Evolutionary conservation across 2,329 filamentous ascomycete species (phyloP), one percentile per base, ranked within the genome.

Genomic region (Thelonectria olida): DNA sequence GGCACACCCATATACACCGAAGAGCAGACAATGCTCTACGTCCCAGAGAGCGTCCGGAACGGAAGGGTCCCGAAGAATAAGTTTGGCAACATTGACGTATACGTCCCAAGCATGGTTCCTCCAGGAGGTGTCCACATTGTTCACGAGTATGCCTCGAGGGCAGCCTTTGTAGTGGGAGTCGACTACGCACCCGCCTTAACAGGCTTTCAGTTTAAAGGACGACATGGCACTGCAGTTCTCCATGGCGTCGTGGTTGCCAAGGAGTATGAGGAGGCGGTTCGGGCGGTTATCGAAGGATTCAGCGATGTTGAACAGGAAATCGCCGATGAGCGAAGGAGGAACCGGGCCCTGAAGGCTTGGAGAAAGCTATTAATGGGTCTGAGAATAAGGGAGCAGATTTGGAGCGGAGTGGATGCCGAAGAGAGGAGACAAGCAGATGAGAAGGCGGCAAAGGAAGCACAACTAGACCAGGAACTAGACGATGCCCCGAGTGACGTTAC

Each of bases 41-140:
- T 86, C 12, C 87, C 95, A 0, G 91, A 92, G 1, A 90, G 93
- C 0, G 89, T 98, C 1, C 81, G 91, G 4, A 79, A 88, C 52
- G 94, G 93, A 0, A 82, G 83, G 12, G 85, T 98, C 2, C 95
- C 96, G 0, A 95, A 92, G 78, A 99, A 99, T 73, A 89, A 90
- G 17, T 99, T 93, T 75, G 93, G 93, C 10, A 99, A 99, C 72
- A 90, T 98, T 61, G 96, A 98, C 72, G 86, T 97, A 38, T 98
- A 95, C 74, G 93, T 97, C 10, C 90, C 92, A 0, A 92, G 88
- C 63, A 98, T 99, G 96, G 84, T 98, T 1, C 96, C 96, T 0
- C 78, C 80, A 39, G 95, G 96, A 0, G 94, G 92, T 2, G 84
- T 88, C 2, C 93, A 98, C 74, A 80, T 98, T 22, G 70, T 76